These are phyloP conservation scores for Crataegus laevigata DNA, from an alignment of 306 rosid species.

Conservation along the genomic window DNA sequence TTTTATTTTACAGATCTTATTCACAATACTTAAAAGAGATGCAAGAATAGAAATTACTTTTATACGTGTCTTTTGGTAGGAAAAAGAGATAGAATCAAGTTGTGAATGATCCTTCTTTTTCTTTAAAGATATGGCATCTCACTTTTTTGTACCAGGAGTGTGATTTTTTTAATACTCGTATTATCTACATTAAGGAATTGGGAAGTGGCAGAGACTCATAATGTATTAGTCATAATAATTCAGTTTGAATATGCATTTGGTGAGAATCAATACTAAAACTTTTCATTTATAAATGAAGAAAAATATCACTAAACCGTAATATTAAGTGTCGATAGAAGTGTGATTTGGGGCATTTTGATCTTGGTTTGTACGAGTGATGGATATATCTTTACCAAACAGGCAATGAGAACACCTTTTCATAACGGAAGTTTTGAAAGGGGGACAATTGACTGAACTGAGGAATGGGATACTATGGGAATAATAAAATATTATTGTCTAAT, in stretches of 20 bases:
- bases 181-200: too few relatives aligned
- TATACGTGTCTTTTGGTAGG: background rate
- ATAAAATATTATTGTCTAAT: conserved; percentile 2
- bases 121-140: conserved; percentile 52
- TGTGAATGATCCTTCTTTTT: conserved; percentile 15
- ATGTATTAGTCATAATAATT: too few relatives aligned
- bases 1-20: too few relatives aligned
- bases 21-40: too few relatives aligned
- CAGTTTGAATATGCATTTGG: too few relatives aligned
- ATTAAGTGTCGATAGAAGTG: background rate
- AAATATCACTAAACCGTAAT: too few relatives aligned
- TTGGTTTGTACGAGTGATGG: conserved; percentile 42
- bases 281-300: too few relatives aligned
- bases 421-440: conserved; percentile 3
- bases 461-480: conserved; percentile 28
- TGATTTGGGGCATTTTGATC: conserved; percentile 49
- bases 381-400: conserved; percentile 58
- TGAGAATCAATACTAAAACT: fast-evolving
- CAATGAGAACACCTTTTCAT: conserved; percentile 29
- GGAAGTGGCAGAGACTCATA: too few relatives aligned
- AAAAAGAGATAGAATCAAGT: background rate
- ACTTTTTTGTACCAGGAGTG: conserved; percentile 17
- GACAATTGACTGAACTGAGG: conserved; percentile 10
- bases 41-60: too few relatives aligned
- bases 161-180: conserved; percentile 14